A percentile compares a stretch with the other conserved stretches of the same genome.
Conservation (phyloP, 768 basidiomycete species). For the Pleurotus tuber-regium region DNA sequence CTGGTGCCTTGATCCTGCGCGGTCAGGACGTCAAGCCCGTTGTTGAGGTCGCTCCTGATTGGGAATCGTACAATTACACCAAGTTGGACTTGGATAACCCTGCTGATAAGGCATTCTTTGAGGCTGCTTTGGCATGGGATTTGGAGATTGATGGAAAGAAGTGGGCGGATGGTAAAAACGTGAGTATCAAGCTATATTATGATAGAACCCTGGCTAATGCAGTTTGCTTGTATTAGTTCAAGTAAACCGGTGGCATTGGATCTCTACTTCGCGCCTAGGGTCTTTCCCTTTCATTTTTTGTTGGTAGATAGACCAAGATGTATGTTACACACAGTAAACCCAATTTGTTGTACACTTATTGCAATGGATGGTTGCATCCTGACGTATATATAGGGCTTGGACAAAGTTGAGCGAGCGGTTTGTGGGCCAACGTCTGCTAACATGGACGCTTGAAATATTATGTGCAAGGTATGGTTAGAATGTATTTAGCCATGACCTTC, state of each 20-base stretch:
- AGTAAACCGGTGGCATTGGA: background rate
- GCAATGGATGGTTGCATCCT: no score
- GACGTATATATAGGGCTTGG: no score
- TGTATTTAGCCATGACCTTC: no score
- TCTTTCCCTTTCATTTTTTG: background rate
- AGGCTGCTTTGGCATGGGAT: conserved; percentile 93
- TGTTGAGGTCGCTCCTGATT: conserved; percentile 84
- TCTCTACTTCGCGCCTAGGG: no score
- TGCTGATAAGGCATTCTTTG: conserved; percentile 87
- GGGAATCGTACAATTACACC: conserved; percentile 82
- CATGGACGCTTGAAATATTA: no score
- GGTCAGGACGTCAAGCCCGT: conserved; percentile 72
- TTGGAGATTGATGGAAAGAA: conserved; percentile 83
- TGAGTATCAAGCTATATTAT: conserved; percentile 38
- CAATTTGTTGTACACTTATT: background rate
- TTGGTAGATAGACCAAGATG: background rate
- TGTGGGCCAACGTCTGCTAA: no score
- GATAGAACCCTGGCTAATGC: background rate
- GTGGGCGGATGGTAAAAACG: conserved; percentile 90
- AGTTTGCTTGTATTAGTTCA: background rate
- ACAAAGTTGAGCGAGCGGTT: no score
- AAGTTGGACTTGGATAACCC: conserved; percentile 72
- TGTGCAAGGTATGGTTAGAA: no score
- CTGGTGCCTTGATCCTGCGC: conserved; percentile 80
- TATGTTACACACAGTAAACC: no score